A percentile compares a stretch with the other conserved stretches of the same genome.
Evolutionary conservation across 2,329 filamentous ascomycete species (phyloP).

Genomic region (Thelonectria olida): DNA sequence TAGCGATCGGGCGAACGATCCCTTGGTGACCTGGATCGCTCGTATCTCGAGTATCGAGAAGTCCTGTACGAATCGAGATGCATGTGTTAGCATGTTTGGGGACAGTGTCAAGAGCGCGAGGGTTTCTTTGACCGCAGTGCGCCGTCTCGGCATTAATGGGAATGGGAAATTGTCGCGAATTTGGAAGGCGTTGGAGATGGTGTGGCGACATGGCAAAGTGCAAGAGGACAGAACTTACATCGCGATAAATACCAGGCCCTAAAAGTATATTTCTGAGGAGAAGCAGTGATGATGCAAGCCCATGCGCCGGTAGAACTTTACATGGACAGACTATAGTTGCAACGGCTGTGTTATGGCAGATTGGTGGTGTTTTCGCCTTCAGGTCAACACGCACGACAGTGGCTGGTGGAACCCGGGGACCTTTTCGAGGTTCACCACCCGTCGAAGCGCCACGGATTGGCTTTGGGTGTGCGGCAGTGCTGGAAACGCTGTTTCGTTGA

Average conservation of each 20-base stretch:
- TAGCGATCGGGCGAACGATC: constrained; percentile 77
- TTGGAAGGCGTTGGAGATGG: background rate
- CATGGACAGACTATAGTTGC: constrained; percentile 6
- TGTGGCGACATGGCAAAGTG: background rate
- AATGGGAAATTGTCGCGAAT: background rate
- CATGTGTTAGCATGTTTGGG: constrained; percentile 25
- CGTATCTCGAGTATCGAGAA: constrained; percentile 66
- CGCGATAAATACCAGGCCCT: constrained; percentile 29
- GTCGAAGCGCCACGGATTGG: constrained; percentile 20
- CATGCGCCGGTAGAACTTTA: constrained; percentile 29
- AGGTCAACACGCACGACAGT: constrained; percentile 27
- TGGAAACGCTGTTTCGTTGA: background rate
- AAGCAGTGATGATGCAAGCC: constrained; percentile 18
- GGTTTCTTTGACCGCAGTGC: background rate
- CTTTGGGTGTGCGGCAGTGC: constrained; percentile 24
- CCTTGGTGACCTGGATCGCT: constrained; percentile 70
- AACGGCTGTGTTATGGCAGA: constrained; percentile 10
- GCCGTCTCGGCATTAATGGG: background rate
- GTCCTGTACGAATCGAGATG: constrained; percentile 58
- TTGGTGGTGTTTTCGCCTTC: constrained; percentile 24
- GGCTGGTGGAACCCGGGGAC: constrained; percentile 29
- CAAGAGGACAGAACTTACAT: constrained; percentile 32
- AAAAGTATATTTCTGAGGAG: constrained; percentile 18
- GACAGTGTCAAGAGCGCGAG: background rate
- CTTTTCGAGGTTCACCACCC: constrained; percentile 20